Conservation (phyloP, 345 rosid genomes). For the Brassica juncea region DNA sequence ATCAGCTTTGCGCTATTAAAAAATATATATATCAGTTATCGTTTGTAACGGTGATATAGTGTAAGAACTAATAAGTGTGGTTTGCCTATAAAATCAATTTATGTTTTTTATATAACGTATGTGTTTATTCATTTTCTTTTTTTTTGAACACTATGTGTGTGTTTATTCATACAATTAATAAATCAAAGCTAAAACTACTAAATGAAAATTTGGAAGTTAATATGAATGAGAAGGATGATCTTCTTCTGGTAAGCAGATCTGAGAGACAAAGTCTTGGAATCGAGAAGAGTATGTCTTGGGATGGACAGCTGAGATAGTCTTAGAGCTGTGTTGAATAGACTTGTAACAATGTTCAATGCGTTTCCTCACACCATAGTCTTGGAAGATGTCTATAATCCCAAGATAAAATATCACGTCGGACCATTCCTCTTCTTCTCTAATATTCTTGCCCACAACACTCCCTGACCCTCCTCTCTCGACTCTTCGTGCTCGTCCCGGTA, state of each 20-base stretch:
- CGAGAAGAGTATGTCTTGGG: constrained; percentile 54
- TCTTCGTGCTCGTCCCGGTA: constrained; percentile 52
- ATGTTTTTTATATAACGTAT: background rate
- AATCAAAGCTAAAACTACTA: background rate
- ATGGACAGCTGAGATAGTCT: constrained; percentile 56
- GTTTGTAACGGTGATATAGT: constrained; percentile 4
- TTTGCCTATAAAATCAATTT: constrained; percentile 12
- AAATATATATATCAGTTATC: background rate
- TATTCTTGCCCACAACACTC: constrained; percentile 19
- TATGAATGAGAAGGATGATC: constrained; percentile 25
- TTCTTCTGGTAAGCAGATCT: constrained; percentile 45
- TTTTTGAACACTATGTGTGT: background rate
- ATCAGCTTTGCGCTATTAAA: background rate
- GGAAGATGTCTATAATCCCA: constrained; percentile 42
- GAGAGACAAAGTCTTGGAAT: constrained; percentile 49
- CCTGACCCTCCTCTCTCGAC: constrained; percentile 22
- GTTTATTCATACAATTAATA: background rate
- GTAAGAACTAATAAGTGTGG: background rate
- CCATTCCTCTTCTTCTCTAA: constrained; percentile 21
- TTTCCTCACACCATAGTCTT: constrained; percentile 50
- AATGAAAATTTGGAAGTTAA: background rate
- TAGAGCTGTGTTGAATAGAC: constrained; percentile 48
- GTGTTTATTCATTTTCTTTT: background rate
- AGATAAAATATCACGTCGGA: constrained; percentile 48
- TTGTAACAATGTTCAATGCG: constrained; percentile 57